Evolutionary conservation across 768 basidiomycete species (phyloP).

Genomic region (Nevesoporus exiguus): DNA sequence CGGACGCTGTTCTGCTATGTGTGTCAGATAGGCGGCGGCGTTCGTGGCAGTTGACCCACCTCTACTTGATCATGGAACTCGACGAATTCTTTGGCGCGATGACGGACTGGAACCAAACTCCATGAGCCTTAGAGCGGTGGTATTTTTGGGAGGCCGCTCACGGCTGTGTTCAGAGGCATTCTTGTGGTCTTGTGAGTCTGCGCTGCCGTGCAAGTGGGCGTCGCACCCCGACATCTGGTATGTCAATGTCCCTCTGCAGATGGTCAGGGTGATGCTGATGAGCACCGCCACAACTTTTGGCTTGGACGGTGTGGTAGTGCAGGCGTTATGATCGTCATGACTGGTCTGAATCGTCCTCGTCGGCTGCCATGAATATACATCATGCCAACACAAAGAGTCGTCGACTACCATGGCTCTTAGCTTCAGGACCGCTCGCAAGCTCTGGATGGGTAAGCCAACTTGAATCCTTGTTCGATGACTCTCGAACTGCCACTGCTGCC

Average conservation of each 20-base stretch:
- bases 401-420: slow-evolving; percentile 37
- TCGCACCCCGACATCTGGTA: slow-evolving; percentile 5
- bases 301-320: not conserved
- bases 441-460: slow-evolving; percentile 36
- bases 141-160: slow-evolving; percentile 9
- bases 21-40: not conserved
- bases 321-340: not conserved
- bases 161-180: slow-evolving; percentile 4
- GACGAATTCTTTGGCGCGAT: slow-evolving; percentile 62
- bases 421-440: slow-evolving; percentile 42
- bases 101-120: slow-evolving; percentile 26
- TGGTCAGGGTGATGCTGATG: too few species aligned
- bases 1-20: slow-evolving; percentile 70
- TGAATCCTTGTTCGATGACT: not conserved
- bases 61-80: slow-evolving; percentile 92
- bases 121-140: not conserved
- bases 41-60: slow-evolving; percentile 37
- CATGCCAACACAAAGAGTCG: not conserved
- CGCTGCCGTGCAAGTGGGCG: not conserved
- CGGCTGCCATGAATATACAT: not conserved
- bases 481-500: not conserved
- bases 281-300: too few species aligned
- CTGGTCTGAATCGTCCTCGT: not conserved
- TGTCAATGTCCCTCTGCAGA: not conserved
- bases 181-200: slow-evolving; percentile 2